Evolutionary conservation across 75 land plant species (phyloP).

Genomic region (Cunninghamia lanceolata): DNA sequence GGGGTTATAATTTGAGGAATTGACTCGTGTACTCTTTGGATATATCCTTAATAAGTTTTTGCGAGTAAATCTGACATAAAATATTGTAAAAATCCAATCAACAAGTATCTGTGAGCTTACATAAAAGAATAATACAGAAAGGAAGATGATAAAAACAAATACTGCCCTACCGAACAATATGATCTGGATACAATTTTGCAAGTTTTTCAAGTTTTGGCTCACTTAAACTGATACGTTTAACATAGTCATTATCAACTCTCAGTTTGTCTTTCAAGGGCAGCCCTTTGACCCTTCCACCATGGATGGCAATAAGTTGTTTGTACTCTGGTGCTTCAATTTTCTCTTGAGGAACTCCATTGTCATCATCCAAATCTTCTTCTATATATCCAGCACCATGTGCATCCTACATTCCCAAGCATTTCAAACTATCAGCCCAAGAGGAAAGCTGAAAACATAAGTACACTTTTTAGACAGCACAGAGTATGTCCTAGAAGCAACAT

Average conservation of each 20-base stretch:
- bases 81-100: not conserved
- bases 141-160: not conserved
- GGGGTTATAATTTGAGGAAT: slow-evolving; percentile 78
- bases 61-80: slow-evolving; percentile 51
- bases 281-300: slow-evolving; percentile 55
- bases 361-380: slow-evolving; percentile 33
- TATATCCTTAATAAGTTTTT: slow-evolving; percentile 59
- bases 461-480: not conserved
- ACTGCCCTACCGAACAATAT: slow-evolving; percentile 41
- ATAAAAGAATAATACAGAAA: not conserved
- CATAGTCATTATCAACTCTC: slow-evolving; percentile 33
- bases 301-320: slow-evolving; percentile 61
- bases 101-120: not conserved
- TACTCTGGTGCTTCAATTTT: slow-evolving; percentile 45
- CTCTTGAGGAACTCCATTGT: slow-evolving; percentile 21
- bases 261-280: slow-evolving; percentile 28
- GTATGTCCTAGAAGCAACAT: not conserved
- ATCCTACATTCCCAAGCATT: slow-evolving; percentile 1
- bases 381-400: not conserved
- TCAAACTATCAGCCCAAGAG: not conserved
- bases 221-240: slow-evolving; percentile 67
- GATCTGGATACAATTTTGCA: slow-evolving; percentile 22
- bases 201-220: slow-evolving; percentile 57
- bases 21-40: slow-evolving; percentile 60
- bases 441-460: not conserved